Evolutionary conservation across 257 asterid species (phyloP), one percentile per base, ranked within the genome.

Genomic region (Petunia axillaris): DNA sequence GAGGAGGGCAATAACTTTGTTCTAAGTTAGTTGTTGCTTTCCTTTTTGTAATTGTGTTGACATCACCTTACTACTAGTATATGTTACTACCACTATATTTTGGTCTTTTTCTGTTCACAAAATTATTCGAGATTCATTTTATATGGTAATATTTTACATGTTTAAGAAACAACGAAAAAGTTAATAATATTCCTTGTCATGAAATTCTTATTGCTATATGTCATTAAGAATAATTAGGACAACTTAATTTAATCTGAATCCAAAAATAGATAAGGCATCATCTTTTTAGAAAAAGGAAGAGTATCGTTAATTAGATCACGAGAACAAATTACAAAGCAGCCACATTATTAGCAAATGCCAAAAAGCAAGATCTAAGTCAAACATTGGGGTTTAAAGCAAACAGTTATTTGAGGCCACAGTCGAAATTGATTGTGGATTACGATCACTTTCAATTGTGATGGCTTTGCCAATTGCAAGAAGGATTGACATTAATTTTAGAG

Each of bases 71-170:
- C 25, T 46, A 38, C 25, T 71, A 71, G 43, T 46, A 25, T 46
- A 8, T 68, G 76, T 68, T 68, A n/a, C n/a, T n/a, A n/a, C n/a
- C n/a, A n/a, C 76, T 46, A 46, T 67, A 16, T 68, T 68, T 43
- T 44, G 40, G 9, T n/a, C n/a, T 6, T 68, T 9, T 68, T 68
- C 38, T 35, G 9, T 68, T 4, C 48, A 40, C 15, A 62, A 14
- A 55, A 3, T 55, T 1, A 1, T 14, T 14, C 16, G 6, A 10
- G 0, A 54, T 35, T 36, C 14, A 63, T 63, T 63, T 36, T 9
- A 63, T 11, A 35, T 63, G 68, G 13, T 1, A 25, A 25, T 25
- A 13, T 8, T 4, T 50, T n/a, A n/a, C n/a, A n/a, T n/a, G 9
- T 1, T 50, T 50, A 7, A 50, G 55, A 50, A 13, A 50, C 8